Evolutionary conservation across 1,284 basidiomycete species (phyloP).

Genomic region (Ganoderma multipileum): DNA sequence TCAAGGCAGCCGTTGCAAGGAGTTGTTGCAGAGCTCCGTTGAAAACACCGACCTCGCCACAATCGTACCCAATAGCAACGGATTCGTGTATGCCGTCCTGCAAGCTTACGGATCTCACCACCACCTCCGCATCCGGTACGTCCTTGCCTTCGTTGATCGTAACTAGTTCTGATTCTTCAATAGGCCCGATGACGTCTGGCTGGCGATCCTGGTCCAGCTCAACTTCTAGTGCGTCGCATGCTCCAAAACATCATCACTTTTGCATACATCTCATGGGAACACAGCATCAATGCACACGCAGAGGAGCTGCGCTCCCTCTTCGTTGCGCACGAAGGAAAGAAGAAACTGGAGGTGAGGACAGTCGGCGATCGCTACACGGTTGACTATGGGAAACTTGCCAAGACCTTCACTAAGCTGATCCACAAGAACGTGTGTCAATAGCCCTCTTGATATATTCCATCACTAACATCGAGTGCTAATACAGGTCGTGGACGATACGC

Average conservation of each 20-base stretch:
- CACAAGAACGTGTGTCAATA: conserved; percentile 14
- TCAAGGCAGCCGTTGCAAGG: neutral
- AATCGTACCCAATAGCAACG: neutral
- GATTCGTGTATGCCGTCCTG: neutral
- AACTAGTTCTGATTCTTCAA: conserved; percentile 12
- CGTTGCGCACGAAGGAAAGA: conserved; percentile 47
- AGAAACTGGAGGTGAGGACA: conserved; percentile 40
- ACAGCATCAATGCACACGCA: conserved; percentile 46
- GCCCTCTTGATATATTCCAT: neutral
- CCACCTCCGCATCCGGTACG: conserved; percentile 71
- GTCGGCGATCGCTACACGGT: conserved; percentile 20
- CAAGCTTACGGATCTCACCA: conserved; percentile 62
- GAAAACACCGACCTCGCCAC: neutral
- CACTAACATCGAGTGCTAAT: too few relatives aligned
- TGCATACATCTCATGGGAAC: neutral
- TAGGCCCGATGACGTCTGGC: conserved; percentile 47
- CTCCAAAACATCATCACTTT: neutral
- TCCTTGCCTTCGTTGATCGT: neutral
- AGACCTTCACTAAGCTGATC: conserved; percentile 41
- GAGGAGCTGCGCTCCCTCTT: conserved; percentile 49
- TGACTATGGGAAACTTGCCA: conserved; percentile 44
- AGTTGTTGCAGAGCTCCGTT: neutral
- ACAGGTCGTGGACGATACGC: conserved; percentile 41
- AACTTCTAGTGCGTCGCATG: conserved; percentile 9
- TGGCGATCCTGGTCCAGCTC: conserved; percentile 13